Conservation (phyloP, 768 basidiomycete genomes). For the Paxillus rubicundulus region DNA sequence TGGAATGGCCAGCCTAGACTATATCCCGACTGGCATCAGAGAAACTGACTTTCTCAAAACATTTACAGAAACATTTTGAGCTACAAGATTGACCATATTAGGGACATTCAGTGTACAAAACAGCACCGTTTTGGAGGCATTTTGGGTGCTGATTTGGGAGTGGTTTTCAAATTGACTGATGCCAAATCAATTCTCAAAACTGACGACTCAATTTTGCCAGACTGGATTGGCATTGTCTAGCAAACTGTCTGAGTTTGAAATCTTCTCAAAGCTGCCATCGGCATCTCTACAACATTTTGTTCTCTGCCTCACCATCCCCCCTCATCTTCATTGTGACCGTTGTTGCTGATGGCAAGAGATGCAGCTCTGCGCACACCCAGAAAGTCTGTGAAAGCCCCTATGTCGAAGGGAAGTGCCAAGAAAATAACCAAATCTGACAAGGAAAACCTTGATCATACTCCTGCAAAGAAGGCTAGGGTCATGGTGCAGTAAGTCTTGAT, state of each 20-base stretch:
- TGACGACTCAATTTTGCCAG: background rate
- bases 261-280: background rate
- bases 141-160: background rate
- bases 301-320: background rate
- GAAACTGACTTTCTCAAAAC: no score
- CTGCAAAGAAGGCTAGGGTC: background rate
- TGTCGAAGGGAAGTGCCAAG: background rate
- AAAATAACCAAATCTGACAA: background rate
- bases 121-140: background rate
- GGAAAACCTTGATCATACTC: background rate
- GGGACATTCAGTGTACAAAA: slow-evolving; percentile 1
- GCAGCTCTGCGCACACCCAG: background rate
- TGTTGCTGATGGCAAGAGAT: background rate
- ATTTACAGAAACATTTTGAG: no score
- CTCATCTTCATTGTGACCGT: background rate
- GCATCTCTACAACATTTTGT: background rate
- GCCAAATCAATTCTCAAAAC: background rate
- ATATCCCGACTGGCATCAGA: no score
- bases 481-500: background rate
- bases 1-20: no score
- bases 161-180: background rate
- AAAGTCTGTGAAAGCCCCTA: background rate
- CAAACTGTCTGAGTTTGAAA: background rate
- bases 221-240: background rate
- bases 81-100: background rate